These are phyloP conservation scores for Triangularia setosa DNA, from an alignment of 2,329 filamentous ascomycete genomes.

Conservation along the genomic window DNA sequence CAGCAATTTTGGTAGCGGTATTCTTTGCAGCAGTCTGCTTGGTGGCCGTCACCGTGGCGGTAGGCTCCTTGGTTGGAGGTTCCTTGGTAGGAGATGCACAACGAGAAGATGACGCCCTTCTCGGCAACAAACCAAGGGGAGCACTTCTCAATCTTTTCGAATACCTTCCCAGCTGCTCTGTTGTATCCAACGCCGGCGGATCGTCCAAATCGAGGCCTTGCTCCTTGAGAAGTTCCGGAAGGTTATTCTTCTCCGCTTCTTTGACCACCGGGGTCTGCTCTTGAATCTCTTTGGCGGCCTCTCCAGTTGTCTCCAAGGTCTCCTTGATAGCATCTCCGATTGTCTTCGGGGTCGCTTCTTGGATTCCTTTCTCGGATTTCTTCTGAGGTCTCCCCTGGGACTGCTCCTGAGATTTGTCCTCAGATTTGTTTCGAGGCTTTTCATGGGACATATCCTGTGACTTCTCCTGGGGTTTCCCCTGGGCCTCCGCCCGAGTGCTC, in stretches of 20 bases:
- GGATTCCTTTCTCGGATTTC: neutral
- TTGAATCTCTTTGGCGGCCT: neutral
- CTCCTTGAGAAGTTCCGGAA: neutral
- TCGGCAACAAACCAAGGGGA: neutral
- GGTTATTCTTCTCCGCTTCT: neutral
- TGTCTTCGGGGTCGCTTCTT: neutral
- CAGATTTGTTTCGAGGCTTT: neutral
- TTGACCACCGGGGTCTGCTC: neutral
- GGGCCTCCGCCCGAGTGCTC: too few relatives aligned
- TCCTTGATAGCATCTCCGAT: neutral
- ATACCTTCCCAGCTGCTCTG: neutral
- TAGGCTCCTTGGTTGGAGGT: neutral
- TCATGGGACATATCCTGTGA: neutral
- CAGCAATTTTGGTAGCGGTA: neutral
- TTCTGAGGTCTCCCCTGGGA: neutral
- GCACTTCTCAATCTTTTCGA: neutral
- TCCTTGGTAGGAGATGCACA: neutral
- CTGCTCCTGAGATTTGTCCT: neutral
- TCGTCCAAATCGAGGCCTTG: neutral
- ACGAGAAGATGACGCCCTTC: neutral
- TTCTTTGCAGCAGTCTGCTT: neutral
- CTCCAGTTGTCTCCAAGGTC: neutral
- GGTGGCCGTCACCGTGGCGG: neutral
- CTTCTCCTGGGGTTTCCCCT: neutral
- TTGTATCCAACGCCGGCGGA: neutral